phyloP scores from a whole-genome alignment of 129 eudicot genomes.

The Chrysanthemum lavandulifolium region DNA sequence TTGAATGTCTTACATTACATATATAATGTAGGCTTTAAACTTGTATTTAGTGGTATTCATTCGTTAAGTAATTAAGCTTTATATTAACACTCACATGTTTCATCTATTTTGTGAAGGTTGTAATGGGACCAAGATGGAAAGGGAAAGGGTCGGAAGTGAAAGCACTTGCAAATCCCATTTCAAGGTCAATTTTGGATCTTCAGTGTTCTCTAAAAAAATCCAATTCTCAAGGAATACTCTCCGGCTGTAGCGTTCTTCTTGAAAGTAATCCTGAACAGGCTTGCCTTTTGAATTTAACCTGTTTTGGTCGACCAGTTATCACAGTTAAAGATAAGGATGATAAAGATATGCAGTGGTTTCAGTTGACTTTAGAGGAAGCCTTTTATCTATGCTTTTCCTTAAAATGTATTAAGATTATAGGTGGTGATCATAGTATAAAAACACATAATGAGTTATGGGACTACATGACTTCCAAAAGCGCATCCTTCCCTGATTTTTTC shows the following conservation, averaged over 20 bases:
- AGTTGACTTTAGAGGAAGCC: slow-evolving; percentile 63
- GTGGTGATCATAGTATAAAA: slow-evolving; percentile 24
- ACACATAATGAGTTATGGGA: slow-evolving; percentile 53
- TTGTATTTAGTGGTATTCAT: too few species aligned
- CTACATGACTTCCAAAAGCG: background rate
- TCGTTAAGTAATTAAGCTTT: background rate
- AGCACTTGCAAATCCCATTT: slow-evolving; percentile 77
- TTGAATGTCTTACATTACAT: background rate
- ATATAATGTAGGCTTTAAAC: background rate
- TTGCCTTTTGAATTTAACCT: slow-evolving; percentile 54
- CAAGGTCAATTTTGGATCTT: slow-evolving; percentile 47
- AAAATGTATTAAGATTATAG: slow-evolving; percentile 48
- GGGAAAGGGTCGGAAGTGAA: slow-evolving; percentile 64
- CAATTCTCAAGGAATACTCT: slow-evolving; percentile 49
- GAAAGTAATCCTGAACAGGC: slow-evolving; percentile 54
- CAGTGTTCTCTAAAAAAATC: slow-evolving; percentile 50
- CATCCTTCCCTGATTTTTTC: too few species aligned
- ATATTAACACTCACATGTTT: background rate
- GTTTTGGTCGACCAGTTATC: slow-evolving; percentile 67
- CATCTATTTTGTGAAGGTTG: slow-evolving; percentile 21
- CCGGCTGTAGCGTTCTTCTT: slow-evolving; percentile 52
- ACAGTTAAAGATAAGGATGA: slow-evolving; percentile 24
- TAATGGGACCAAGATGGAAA: slow-evolving; percentile 89
- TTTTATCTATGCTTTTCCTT: slow-evolving; percentile 48
- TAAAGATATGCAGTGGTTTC: slow-evolving; percentile 70